Conservation (phyloP, 2,329 filamentous ascomycete genomes). For the Sclerotinia glacialis region DNA sequence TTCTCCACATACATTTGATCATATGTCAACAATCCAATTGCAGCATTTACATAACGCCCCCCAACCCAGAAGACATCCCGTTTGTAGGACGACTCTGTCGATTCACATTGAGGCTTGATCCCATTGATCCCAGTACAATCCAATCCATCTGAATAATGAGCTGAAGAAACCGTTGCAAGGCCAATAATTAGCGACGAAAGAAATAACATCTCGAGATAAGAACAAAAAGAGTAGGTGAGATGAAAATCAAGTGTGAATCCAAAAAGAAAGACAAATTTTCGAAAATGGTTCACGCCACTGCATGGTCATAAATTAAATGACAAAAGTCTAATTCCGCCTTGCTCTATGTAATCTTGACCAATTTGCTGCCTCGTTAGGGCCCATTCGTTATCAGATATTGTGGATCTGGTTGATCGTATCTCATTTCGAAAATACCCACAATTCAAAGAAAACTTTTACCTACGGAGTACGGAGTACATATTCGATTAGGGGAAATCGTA, state of each 20-base stretch:
- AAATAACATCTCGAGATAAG: constrained; percentile 19
- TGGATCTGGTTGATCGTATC: constrained; percentile 10
- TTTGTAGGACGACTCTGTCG: constrained; percentile 26
- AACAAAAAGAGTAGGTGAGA: background rate
- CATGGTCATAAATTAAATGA: constrained; percentile 1
- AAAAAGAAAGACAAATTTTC: constrained; percentile 6
- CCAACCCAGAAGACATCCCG: constrained; percentile 30
- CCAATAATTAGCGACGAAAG: constrained; percentile 20
- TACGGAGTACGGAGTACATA: no score
- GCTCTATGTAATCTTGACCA: background rate
- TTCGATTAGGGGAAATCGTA: background rate
- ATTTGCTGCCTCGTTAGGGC: background rate
- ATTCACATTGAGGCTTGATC: constrained; percentile 27
- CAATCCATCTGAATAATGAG: background rate
- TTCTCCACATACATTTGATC: constrained; percentile 53
- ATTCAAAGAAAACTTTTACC: background rate
- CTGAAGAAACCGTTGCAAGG: constrained; percentile 13
- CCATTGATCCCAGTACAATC: constrained; percentile 27
- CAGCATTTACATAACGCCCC: constrained; percentile 26
- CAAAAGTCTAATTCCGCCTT: constrained; percentile 12
- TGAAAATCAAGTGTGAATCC: background rate
- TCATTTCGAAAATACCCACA: background rate
- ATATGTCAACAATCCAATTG: constrained; percentile 25
- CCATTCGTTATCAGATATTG: background rate
- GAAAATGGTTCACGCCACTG: constrained; percentile 4